Base-by-base conservation (phyloP, 805 yeast species). In the Lipomyces anomalus region DNA sequence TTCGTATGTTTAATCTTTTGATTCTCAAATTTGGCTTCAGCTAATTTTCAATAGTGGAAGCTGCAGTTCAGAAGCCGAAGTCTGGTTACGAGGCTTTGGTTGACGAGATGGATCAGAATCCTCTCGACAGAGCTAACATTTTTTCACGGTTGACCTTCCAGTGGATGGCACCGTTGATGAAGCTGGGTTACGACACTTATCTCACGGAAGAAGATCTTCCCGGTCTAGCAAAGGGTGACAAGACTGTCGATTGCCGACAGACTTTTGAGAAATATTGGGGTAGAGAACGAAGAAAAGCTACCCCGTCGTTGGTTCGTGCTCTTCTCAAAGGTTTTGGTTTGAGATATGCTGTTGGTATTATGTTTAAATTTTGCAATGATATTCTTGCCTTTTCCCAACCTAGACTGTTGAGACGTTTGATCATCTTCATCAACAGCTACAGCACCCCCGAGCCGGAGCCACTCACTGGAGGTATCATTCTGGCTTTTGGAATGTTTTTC, bases 161-260 rank as follows among this genome's bases (percentile, higher is more conserved):
- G 22, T 92, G 98, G 97, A 86, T 92, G 95, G 79, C 87, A 18
- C 79, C 75, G 1, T 68, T 92, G 58, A 86, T 92, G 81, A 75
- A 68, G 55, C 76, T 76, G 43, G 97, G 97, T 13, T 83, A 82
- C 58, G 67, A 71, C 35, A 77, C 76, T 49, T 78, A 58, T 57
- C 68, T 69, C 28, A 61, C 69, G 6, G 64, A 61, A 24, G 64
- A 68, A 1, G 97, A 90, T 64, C 74, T 90, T 48, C 96, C 95
- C 16, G 74, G 76, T 16, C 74, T 92, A 41, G 96, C 97, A 9
- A 63, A 66, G 1, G 75, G 73, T 30, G 76, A 85, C 54, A 78
- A 74, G 45, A 72, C 95, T 6, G 66, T 67, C 20, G 62, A 63
- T 26, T 71, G 82, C 17, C 66, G 82, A 4, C 61, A 68, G 4